Evolutionary conservation across 2,329 filamentous ascomycete genomes (phyloP), one percentile per base, ranked within the genome.

Genomic region (Juglanconis sp.): DNA sequence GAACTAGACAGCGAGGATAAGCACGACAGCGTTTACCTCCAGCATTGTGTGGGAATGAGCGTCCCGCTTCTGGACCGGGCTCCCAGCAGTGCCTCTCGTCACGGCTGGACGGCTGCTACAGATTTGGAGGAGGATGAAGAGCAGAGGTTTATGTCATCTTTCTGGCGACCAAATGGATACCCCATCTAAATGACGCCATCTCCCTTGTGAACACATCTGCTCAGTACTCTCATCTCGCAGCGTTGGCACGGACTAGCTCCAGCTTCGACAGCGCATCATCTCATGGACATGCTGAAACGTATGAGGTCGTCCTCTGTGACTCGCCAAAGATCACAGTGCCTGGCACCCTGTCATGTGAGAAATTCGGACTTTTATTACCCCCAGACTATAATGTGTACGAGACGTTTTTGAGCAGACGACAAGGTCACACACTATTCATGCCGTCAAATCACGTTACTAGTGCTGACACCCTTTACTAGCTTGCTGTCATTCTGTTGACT

Each of bases 81-180:
- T 9, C 10, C 31, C 11, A 35, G 35, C 40, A 11, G 13, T 31
- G n/a, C 3, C 36, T 34, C 50, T 38, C 11, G 10, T 15, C 38
- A 11, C 5, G 4, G 34, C 32, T 15, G 42, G 42, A 40, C 5
- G 5, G 38, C 6, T 34, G 34, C 17, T 35, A 32, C 10, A 3
- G 24, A 56, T 13, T 17, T 50, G 17, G 40, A 59, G 44, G 34
- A 32, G 35, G 48, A 56, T 15, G 53, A 57, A 51, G 61, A 63
- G 51, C 50, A 57, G 31, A 58, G 30, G 8, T 63, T 61, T 47
- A 55, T 42, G 40, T 56, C 61, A 31, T 57, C 46, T 13, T 61
- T 61, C 34, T 61, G 61, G 54, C 50, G 58, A 13, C 53, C 50
- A 38, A 54, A 60, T 52, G 30, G n/a, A 54, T 50, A 55, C 13